Conservation (phyloP, 2,329 filamentous ascomycete species). For the Ceratocystis eucalypticola region DNA sequence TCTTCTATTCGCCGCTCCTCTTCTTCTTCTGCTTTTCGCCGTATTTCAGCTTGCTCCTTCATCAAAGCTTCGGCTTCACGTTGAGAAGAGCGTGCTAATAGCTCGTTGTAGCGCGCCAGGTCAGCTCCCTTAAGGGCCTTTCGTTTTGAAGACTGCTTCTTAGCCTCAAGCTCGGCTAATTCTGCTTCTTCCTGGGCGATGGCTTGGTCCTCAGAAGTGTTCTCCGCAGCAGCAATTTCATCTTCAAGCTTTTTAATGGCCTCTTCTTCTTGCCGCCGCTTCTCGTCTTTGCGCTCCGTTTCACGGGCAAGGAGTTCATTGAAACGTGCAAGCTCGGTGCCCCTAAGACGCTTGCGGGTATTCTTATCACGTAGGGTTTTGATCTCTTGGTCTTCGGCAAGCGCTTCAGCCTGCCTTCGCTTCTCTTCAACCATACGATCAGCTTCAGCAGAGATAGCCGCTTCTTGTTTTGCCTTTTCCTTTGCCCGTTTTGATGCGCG, state of each 20-base stretch:
- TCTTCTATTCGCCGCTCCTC: conserved; percentile 13
- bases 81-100: conserved; percentile 14
- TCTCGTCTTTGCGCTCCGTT: not conserved
- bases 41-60: conserved; percentile 13
- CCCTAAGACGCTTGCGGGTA: conserved; percentile 2
- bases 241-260: conserved; percentile 12
- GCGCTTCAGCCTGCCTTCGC: conserved; percentile 1
- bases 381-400: conserved; percentile 10
- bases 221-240: conserved; percentile 14
- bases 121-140: conserved; percentile 3
- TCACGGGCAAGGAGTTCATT: conserved; percentile 8
- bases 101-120: conserved; percentile 17
- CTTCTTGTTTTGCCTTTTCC: conserved; percentile 19
- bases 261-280: conserved; percentile 6
- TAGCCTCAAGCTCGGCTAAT: conserved; percentile 14
- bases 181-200: conserved; percentile 16
- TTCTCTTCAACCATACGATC: conserved; percentile 13
- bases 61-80: conserved; percentile 15
- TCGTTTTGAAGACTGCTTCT: conserved; percentile 12
- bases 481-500: conserved; percentile 16
- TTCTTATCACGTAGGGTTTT: conserved; percentile 8
- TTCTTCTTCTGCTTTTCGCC: conserved; percentile 11
- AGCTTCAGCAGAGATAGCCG: conserved; percentile 16
- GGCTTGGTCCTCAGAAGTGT: conserved; percentile 7
- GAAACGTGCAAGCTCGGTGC: conserved; percentile 10